phyloP scores from a whole-genome alignment of 106 monocot genomes.

The Ottelia alismoides region DNA sequence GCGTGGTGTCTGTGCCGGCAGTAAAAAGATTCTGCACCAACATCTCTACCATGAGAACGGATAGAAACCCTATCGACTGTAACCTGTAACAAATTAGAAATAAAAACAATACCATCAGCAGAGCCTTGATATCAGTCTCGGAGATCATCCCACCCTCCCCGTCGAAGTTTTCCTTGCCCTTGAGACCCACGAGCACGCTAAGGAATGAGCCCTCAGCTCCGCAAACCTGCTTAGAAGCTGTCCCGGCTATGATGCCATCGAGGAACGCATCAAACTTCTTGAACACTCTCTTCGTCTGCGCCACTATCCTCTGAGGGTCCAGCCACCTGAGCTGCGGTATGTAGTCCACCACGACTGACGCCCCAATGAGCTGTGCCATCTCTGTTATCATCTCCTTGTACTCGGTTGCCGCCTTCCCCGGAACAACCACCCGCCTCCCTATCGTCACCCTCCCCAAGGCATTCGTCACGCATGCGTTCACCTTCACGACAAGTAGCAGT shows the following conservation, averaged over 20 bases:
- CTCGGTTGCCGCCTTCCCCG: constrained; percentile 21
- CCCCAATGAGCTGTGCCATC: constrained; percentile 37
- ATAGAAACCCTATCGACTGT: too few species aligned
- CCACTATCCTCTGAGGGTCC: constrained; percentile 32
- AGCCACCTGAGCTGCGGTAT: constrained; percentile 28
- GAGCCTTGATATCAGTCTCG: constrained; percentile 49
- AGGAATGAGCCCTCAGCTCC: constrained; percentile 3
- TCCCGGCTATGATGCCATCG: constrained; percentile 22
- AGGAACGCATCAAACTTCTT: constrained; percentile 22
- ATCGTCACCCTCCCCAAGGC: constrained; percentile 24
- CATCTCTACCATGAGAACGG: neutral
- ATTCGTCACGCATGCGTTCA: constrained; percentile 33
- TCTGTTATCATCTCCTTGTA: constrained; percentile 45
- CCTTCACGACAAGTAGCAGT: constrained; percentile 6
- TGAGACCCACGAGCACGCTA: too few species aligned
- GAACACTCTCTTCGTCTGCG: constrained; percentile 32
- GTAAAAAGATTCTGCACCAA: constrained; percentile 2
- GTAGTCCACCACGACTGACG: constrained; percentile 33
- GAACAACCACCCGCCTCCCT: constrained; percentile 26
- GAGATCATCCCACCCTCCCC: constrained; percentile 21
- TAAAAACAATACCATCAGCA: constrained; percentile 59
- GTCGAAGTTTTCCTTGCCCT: constrained; percentile 4
- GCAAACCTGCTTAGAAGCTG: neutral
- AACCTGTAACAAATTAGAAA: too few species aligned
- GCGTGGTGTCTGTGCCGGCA: constrained; percentile 11